A percentile compares a stretch with the other conserved stretches of the same genome.
phyloP scores from a whole-genome alignment of 129 eudicot genomes.

The Pittosporum tobira region DNA sequence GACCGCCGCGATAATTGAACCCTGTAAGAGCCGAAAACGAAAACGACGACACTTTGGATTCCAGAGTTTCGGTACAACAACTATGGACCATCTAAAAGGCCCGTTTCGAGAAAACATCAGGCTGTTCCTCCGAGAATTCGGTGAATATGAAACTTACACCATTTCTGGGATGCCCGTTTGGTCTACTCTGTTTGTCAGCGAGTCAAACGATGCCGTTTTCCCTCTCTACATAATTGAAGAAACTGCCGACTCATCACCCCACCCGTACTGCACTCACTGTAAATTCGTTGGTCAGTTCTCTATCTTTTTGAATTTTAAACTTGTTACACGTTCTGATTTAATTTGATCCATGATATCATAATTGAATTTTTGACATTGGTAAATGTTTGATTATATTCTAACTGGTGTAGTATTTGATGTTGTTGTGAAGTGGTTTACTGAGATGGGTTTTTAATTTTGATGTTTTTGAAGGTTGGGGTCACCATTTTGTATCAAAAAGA shows the following conservation, averaged over 20 bases:
- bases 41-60: slow-evolving; percentile 29
- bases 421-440: background rate
- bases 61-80: slow-evolving; percentile 19
- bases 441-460: slow-evolving; percentile 6
- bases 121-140: slow-evolving; percentile 34
- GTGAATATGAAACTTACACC: slow-evolving; percentile 21
- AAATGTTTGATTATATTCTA: background rate
- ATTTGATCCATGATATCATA: too few species aligned
- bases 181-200: slow-evolving; percentile 32
- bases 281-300: slow-evolving; percentile 45
- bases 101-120: slow-evolving; percentile 55
- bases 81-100: slow-evolving; percentile 14
- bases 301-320: background rate
- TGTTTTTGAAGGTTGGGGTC: slow-evolving; percentile 67
- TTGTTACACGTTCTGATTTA: too few species aligned
- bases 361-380: background rate
- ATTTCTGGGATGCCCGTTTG: slow-evolving; percentile 25
- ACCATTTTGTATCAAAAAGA: slow-evolving; percentile 61
- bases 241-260: slow-evolving; percentile 15
- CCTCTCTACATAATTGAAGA: slow-evolving; percentile 49
- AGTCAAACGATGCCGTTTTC: slow-evolving; percentile 32
- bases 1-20: slow-evolving; percentile 19
- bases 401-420: background rate
- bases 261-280: slow-evolving; percentile 54
- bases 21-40: slow-evolving; percentile 32